phyloP scores from a whole-genome alignment of 2,329 filamentous ascomycete species.

The Phaeosphaeria sp. region DNA sequence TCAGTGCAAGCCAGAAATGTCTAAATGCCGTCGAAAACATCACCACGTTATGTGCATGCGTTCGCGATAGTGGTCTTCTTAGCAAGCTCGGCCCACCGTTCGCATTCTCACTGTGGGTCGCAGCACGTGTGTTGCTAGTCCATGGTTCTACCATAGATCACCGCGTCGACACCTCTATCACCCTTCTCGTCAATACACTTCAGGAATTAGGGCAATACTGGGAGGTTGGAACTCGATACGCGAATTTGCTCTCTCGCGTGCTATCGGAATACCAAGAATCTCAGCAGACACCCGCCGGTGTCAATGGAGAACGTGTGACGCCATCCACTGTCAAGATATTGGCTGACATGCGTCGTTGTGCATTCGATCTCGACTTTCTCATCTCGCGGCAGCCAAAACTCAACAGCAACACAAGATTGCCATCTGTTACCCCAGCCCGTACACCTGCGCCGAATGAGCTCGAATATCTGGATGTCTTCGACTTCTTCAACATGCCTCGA shows the following conservation, averaged over 20 bases:
- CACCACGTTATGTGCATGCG: slow-evolving; percentile 77
- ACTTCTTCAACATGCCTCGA: slow-evolving; percentile 90
- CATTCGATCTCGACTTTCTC: slow-evolving; percentile 87
- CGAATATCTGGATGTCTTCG: slow-evolving; percentile 91
- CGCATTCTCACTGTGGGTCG: slow-evolving; percentile 92
- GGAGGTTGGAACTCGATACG: slow-evolving; percentile 86
- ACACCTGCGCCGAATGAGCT: slow-evolving; percentile 81
- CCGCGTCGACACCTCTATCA: slow-evolving; percentile 78
- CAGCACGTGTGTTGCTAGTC: slow-evolving; percentile 83
- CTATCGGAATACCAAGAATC: slow-evolving; percentile 85
- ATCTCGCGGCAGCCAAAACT: slow-evolving; percentile 77
- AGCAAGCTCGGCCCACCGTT: slow-evolving; percentile 87
- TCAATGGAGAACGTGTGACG: slow-evolving; percentile 74
- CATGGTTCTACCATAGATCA: slow-evolving; percentile 90
- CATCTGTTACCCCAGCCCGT: slow-evolving; percentile 62
- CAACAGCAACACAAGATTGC: slow-evolving; percentile 42
- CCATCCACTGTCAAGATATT: slow-evolving; percentile 86
- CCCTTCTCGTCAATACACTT: slow-evolving; percentile 82
- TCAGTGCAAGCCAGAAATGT: slow-evolving; percentile 82
- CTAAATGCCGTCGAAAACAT: slow-evolving; percentile 76
- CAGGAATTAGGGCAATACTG: slow-evolving; percentile 82
- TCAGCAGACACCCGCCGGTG: slow-evolving; percentile 63
- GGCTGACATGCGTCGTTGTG: slow-evolving; percentile 88
- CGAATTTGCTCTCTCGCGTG: slow-evolving; percentile 77
- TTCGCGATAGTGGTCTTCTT: slow-evolving; percentile 74